phyloP scores from a whole-genome alignment of 331 rosid species.

The Acacia concinna region DNA sequence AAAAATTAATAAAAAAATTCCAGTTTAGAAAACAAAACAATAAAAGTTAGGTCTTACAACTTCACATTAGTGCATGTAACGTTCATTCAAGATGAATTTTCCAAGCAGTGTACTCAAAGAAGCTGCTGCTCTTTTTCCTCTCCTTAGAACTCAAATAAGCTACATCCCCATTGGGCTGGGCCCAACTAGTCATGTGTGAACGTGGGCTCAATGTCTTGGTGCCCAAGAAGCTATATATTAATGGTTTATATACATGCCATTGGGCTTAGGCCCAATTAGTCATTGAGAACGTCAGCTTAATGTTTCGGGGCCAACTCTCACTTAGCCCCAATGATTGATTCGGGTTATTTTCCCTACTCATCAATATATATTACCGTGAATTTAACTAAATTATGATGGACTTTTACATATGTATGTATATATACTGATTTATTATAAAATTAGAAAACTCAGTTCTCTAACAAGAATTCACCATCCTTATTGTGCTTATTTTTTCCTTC shows the following conservation, averaged over 20 bases:
- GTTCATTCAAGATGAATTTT: no score
- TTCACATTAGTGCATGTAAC: not conserved
- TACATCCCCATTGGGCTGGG: not conserved
- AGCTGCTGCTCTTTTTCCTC: no score
- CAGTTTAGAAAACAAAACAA: not conserved
- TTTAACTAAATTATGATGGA: not conserved
- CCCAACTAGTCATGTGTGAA: not conserved
- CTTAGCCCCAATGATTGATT: not conserved
- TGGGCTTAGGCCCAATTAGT: not conserved
- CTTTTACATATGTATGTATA: no score
- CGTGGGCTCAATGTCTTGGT: no score
- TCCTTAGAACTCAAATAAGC: no score
- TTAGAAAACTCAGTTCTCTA: no score
- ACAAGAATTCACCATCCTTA: no score
- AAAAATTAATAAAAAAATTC: not conserved
- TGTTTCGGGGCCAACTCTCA: not conserved
- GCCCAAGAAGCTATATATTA: no score
- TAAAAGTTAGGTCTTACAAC: not conserved
- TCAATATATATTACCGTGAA: not conserved
- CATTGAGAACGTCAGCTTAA: not conserved
- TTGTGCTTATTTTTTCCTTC: no score
- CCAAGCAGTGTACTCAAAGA: not conserved
- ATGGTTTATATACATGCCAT: no score
- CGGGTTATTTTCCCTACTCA: not conserved
- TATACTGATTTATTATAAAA: no score